Evolutionary conservation across 192 early-diverging fungal species (phyloP).

Genomic region (Cladochytrium replicatum): DNA sequence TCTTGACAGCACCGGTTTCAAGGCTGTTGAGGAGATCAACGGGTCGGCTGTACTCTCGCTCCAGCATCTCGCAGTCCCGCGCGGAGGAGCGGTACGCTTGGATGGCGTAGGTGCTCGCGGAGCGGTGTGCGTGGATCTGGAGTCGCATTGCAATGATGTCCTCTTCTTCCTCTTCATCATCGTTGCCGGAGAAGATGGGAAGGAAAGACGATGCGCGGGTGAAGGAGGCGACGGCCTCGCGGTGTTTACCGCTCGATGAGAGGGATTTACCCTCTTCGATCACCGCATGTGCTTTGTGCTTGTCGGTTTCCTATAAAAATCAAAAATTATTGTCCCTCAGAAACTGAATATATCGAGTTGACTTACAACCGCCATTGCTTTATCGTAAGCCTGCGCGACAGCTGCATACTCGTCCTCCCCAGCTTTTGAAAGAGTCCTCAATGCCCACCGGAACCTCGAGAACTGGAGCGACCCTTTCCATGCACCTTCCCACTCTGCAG

Average conservation of each 20-base stretch:
- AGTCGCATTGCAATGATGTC: slow-evolving; percentile 7
- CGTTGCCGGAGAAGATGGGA: slow-evolving; percentile 8
- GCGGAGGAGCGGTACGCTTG: slow-evolving; percentile 11
- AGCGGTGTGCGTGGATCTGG: slow-evolving; percentile 8
- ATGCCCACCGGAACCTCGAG: slow-evolving; percentile 12
- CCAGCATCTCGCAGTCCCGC: slow-evolving; percentile 16
- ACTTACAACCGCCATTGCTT: background rate
- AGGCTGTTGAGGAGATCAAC: slow-evolving; percentile 10
- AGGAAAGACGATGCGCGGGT: slow-evolving; percentile 10
- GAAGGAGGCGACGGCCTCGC: slow-evolving; percentile 11
- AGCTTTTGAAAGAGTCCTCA: background rate
- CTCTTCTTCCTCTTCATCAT: slow-evolving; percentile 12
- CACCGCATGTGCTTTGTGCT: slow-evolving; percentile 1
- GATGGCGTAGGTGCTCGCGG: slow-evolving; percentile 8
- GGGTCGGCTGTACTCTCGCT: slow-evolving; percentile 15
- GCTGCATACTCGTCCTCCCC: slow-evolving; percentile 12
- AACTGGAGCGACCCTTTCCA: slow-evolving; percentile 12
- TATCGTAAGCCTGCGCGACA: too few relatives aligned
- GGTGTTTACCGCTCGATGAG: slow-evolving; percentile 14
- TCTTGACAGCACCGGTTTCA: too few relatives aligned
- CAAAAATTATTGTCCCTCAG: background rate
- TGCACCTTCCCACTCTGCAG: slow-evolving; percentile 5
- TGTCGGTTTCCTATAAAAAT: background rate
- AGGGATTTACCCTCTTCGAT: slow-evolving; percentile 2
- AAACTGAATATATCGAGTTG: background rate